Conservation (phyloP, 805 yeast species). For the Cyberlindnera petersonii region DNA sequence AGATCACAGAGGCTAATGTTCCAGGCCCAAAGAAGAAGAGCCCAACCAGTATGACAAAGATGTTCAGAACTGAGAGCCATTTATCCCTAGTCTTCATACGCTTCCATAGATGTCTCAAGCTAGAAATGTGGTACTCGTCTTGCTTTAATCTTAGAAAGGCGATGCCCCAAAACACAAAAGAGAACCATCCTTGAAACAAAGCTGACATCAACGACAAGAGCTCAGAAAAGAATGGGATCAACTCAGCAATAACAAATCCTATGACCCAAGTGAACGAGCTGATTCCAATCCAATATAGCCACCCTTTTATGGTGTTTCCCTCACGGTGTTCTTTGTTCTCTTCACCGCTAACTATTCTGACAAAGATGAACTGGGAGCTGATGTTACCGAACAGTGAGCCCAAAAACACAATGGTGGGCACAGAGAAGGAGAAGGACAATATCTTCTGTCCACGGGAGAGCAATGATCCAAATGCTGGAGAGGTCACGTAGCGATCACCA, state of each 20-base stretch:
- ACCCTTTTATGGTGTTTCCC: conserved; percentile 48
- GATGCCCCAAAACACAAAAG: conserved; percentile 57
- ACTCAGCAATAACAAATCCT: conserved; percentile 55
- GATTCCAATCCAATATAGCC: conserved; percentile 47
- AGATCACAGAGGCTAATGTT: conserved; percentile 50
- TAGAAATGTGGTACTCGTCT: conserved; percentile 29
- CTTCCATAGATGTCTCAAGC: conserved; percentile 5
- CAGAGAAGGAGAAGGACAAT: conserved; percentile 52
- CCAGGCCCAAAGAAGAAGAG: conserved; percentile 58
- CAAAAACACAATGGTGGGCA: conserved; percentile 52
- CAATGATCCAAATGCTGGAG: conserved; percentile 60
- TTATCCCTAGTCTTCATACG: too few relatives aligned
- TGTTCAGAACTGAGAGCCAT: conserved; percentile 35
- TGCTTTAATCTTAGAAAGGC: conserved; percentile 45
- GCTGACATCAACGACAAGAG: conserved; percentile 54
- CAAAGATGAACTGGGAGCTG: conserved; percentile 47
- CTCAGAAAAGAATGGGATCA: conserved; percentile 57
- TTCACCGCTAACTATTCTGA: conserved; percentile 38
- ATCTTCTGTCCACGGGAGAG: conserved; percentile 47
- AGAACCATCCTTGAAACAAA: conserved; percentile 60
- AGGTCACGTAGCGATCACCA: conserved; percentile 49
- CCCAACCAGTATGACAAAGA: conserved; percentile 45
- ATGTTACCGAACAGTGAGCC: conserved; percentile 54
- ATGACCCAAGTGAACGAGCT: conserved; percentile 43
- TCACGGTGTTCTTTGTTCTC: too few relatives aligned